Evolutionary conservation across 2,329 filamentous ascomycete genomes (phyloP), one percentile per base, ranked within the genome.

Genomic region (Alternaria sp.): DNA sequence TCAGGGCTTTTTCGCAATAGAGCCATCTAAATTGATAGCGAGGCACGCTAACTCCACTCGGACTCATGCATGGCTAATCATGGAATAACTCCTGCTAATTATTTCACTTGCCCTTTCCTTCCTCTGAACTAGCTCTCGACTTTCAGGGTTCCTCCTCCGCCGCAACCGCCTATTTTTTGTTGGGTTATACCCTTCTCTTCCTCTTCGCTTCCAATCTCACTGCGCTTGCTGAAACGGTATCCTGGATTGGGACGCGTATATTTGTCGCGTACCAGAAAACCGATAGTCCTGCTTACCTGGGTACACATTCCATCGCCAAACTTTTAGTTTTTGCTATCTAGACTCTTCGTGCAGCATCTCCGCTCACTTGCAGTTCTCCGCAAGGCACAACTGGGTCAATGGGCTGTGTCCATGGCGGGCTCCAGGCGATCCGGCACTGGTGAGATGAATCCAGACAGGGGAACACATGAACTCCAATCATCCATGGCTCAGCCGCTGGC

Each of bases 61-160:
- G 69, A 54, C 63, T 61, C 57, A 59, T 59, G 57, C 53, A 58
- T 64, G 24, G 68, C 67, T 68, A 69, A 70, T 69, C 68, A 65
- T 69, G 70, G 65, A 66, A 65, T 64, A 64, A 70, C 59, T 63
- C 70, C 52, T 73, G 65, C 70, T 74, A 72, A 74, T 72, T 66
- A 69, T 69, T 59, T 62, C 42, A 53, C 59, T 52, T 55, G 38
- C 36, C 49, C 57, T 44, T 61, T 60, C 54, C 53, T 59, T 62
- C 62, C 47, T 58, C 59, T 63, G 49, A 61, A 57, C 66, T 62
- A 57, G 59, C 49, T 62, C 47, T 24, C 26, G 34, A 12, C 38
- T 47, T 42, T 12, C 43, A 26, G 24, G 43, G 32, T 47, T 24
- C 16, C 34, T 56, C 22, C 34, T 28, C 38, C 43, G 36, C 24